phyloP scores from a whole-genome alignment of 148 eudicot genomes.

The Rhododendron ferrugineum region DNA sequence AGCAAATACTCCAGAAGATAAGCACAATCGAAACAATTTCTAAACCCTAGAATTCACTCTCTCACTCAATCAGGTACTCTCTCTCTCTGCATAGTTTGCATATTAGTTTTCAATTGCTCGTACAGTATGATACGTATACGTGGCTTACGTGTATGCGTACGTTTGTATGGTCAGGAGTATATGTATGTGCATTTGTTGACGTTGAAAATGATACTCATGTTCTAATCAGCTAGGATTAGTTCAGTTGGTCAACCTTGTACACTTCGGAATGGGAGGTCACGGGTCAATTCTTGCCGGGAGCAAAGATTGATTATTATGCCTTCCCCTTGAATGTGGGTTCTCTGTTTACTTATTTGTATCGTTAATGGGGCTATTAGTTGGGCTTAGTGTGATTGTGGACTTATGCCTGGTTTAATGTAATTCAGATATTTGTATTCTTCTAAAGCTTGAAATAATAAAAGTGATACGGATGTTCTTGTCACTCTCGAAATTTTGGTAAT shows the following conservation, averaged over 20 bases:
- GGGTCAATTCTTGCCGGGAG: neutral
- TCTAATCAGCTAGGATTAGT: neutral
- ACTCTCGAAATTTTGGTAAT: neutral
- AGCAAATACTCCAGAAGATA: neutral
- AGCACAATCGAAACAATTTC: neutral
- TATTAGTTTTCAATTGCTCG: neutral
- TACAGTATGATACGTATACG: neutral
- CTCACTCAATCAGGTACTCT: neutral
- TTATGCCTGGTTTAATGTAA: neutral
- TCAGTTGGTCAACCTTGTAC: neutral
- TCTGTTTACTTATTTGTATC: neutral
- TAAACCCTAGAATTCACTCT: conserved; percentile 5
- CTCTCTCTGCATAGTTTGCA: no score
- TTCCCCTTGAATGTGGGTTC: neutral
- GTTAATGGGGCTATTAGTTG: neutral
- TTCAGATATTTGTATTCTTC: neutral
- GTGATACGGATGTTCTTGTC: neutral
- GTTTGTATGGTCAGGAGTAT: neutral
- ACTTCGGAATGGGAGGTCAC: neutral
- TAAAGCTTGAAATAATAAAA: neutral
- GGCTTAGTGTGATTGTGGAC: neutral
- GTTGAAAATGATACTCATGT: neutral
- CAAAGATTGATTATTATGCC: neutral
- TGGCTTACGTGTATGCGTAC: neutral
- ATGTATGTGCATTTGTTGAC: neutral